These are phyloP conservation scores for Neolecta irregularis DNA, from an alignment of 1,139 yeast genomes.

Conservation along the genomic window DNA sequence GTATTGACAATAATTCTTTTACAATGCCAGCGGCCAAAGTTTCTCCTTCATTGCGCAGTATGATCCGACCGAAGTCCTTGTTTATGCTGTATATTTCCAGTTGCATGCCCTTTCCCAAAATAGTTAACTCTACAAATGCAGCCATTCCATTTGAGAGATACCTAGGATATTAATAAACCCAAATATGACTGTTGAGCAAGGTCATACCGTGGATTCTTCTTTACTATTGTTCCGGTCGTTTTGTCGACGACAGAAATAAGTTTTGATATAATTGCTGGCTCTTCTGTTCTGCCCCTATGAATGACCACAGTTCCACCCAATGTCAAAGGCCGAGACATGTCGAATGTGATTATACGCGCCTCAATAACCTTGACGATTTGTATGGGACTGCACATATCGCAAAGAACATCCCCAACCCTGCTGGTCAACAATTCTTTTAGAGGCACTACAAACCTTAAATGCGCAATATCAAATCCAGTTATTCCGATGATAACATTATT, in stretches of 20 bases:
- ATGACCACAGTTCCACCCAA: slow-evolving; percentile 41
- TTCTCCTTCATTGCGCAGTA: slow-evolving; percentile 68
- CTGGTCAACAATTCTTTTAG: not conserved
- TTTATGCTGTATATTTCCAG: slow-evolving; percentile 44
- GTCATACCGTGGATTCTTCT: slow-evolving; percentile 43
- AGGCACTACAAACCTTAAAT: slow-evolving; percentile 22
- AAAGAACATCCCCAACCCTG: slow-evolving; percentile 59
- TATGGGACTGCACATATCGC: slow-evolving; percentile 36
- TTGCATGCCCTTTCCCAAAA: slow-evolving; percentile 42
- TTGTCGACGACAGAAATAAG: slow-evolving; percentile 38
- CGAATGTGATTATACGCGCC: slow-evolving; percentile 50
- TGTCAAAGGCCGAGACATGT: slow-evolving; percentile 52
- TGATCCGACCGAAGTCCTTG: slow-evolving; percentile 60
- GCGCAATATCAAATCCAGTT: slow-evolving; percentile 35
- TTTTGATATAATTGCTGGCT: slow-evolving; percentile 53
- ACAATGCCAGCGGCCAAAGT: slow-evolving; percentile 79
- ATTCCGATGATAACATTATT: slow-evolving; percentile 51
- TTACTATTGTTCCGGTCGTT: slow-evolving; percentile 29
- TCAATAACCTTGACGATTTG: slow-evolving; percentile 37
- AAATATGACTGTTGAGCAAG: not conserved
- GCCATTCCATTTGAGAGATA: slow-evolving; percentile 37
- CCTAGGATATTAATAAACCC: slow-evolving; percentile 10
- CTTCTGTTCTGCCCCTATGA: slow-evolving; percentile 66
- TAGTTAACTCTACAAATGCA: slow-evolving; percentile 55
- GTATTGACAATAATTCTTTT: slow-evolving; percentile 2